Evolutionary conservation across 148 eudicot species (phyloP).

Genomic region (Camellia lanceoleosa): DNA sequence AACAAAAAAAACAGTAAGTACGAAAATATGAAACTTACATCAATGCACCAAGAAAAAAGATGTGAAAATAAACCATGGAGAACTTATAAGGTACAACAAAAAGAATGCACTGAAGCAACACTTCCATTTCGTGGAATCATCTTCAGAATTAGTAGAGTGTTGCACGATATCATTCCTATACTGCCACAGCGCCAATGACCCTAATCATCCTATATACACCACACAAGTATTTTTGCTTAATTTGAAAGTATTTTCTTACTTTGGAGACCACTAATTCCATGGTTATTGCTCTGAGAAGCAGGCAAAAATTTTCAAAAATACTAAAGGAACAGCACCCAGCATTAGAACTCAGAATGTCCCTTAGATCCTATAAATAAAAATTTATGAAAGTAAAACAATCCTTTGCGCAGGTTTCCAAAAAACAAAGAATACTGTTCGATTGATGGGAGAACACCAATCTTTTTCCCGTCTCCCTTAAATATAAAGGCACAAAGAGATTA

Average conservation of each 20-base stretch:
- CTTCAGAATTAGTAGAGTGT: neutral
- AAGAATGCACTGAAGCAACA: neutral
- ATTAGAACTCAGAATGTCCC: neutral
- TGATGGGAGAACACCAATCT: slow-evolving; percentile 71
- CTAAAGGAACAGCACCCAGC: neutral
- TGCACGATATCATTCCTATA: neutral
- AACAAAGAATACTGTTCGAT: slow-evolving; percentile 54
- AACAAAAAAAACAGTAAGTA: neutral
- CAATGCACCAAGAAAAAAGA: neutral
- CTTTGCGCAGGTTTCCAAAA: slow-evolving; percentile 73
- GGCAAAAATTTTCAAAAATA: neutral
- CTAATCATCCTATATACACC: neutral
- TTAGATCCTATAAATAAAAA: neutral
- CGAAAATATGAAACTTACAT: neutral
- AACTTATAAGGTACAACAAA: neutral
- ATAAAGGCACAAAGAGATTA: slow-evolving; percentile 14
- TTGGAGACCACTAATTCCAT: neutral
- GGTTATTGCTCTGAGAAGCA: slow-evolving; percentile 7
- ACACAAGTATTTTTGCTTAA: neutral
- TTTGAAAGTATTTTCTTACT: neutral
- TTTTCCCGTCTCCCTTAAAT: slow-evolving; percentile 74
- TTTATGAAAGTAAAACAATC: slow-evolving; percentile 28
- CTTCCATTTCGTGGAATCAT: neutral
- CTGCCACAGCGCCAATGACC: neutral
- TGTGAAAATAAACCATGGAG: slow-evolving; percentile 1